Evolutionary conservation across 148 eudicot genomes (phyloP), one percentile per base, ranked within the genome.

Genomic region (Cornus suecica): DNA sequence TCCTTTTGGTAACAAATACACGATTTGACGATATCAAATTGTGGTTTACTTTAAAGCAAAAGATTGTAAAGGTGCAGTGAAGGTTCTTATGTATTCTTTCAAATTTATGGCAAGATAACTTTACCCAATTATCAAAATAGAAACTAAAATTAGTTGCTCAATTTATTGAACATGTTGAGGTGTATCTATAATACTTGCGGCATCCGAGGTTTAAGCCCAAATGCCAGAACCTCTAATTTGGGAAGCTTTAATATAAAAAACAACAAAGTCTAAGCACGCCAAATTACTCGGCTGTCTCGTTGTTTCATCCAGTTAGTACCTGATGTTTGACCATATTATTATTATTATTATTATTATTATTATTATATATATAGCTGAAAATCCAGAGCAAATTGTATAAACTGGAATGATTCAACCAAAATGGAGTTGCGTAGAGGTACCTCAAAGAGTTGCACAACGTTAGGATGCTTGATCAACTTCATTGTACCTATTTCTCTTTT

Each of bases 391-490:
- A 58, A 58, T 8, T n/a, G n/a, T 72, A 7, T 61, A 34, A 32
- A 67, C 27, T 5, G 51, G 16, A 71, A 31, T 9, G 24, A 11
- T n/a, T 54, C n/a, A 9, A 28, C 23, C 27, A 61, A 76, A 70
- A 22, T 6, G 7, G 11, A 60, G 32, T 7, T 42, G 58, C 24
- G 42, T n/a, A n/a, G n/a, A 5, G 7, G 66, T 85, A 93, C 98
- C 97, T 93, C 97, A 63, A 82, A 68, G 60, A 93, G 83, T 71
- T 86, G 84, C 41, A 93, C 78, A 66, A 94, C 95, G 86, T 94
- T 90, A 1, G 98, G 97, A 80, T 94, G 98, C 82, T 84, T 90
- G 83, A 90, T 88, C 84, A 84, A 83, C 86, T 94, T 94, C 98
- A 94, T 94, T 1, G 92, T 91, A 7, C 92, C 77, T 34, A 94